Base-by-base conservation (phyloP, 352 stramenopile genomes). In the Pythium scleroteichum region DNA sequence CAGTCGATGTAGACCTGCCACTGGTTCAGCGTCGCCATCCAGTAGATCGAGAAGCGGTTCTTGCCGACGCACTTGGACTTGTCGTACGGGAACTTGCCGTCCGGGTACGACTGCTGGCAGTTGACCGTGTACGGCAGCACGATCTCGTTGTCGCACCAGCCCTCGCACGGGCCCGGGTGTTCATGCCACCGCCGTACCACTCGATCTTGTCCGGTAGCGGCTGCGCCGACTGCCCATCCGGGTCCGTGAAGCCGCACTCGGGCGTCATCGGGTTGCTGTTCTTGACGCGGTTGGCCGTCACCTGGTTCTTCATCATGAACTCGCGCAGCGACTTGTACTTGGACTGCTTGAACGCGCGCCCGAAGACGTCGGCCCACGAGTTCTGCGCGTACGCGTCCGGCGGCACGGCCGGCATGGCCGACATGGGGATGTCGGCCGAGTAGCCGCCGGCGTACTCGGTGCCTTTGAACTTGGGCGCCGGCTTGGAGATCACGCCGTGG, bases 1-100 rank as follows among this genome's bases (percentile, higher is more conserved):
- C 82, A 92, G 67, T 90, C 90, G 65, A 92, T 78, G 69, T 92
- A 92, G 35, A 78, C 87, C 13, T 78, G 79, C 23, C 87, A 89
- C 61, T 93, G 81, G 59, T 79, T 78, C 46, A 86, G 75, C 24
- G 78, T 72, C 10, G 79, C 68, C 40, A 76, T 74, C 24, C 77
- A 77, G 27, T 89, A 53, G 32, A 46, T 40, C 2, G 50, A 19
- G 17, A 68, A 44, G 35, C 60, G 51, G 38, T 62, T 62, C 20
- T 70, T 73, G 35, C 62, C 53, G 45, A 44, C 62, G 39, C 75
- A 84, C 23, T 69, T 59, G 17, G 73, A 68, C 13, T 59, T 69
- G 48, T 80, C 62, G 51, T 83, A 79, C 33, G 66, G 62, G 14
- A 85, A 59, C 19, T 66, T 70, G 29, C 66, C 62, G 45, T 62